These are phyloP conservation scores for Candida chilensis DNA, from an alignment of 805 yeast genomes.

Conservation along the genomic window DNA sequence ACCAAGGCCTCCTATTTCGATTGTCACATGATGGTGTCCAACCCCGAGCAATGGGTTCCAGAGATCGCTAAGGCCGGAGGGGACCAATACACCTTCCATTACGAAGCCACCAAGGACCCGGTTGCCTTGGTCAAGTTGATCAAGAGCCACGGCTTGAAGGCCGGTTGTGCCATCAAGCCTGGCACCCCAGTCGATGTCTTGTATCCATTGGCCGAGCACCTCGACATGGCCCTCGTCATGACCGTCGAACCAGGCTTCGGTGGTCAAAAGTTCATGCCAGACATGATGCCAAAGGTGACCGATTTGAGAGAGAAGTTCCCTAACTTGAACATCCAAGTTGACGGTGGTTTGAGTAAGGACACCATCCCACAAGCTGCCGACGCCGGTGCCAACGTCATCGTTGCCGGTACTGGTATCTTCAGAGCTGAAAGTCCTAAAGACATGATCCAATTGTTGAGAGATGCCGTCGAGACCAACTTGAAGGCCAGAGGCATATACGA, in stretches of 20 bases:
- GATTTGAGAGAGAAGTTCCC: conserved; percentile 68
- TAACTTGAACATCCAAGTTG: conserved; percentile 82
- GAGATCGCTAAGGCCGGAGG: conserved; percentile 93
- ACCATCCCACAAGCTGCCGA: conserved; percentile 84
- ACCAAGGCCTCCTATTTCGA: conserved; percentile 53
- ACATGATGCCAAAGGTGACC: conserved; percentile 94
- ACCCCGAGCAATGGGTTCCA: conserved; percentile 90
- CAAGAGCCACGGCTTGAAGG: conserved; percentile 76
- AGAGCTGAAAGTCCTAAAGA: conserved; percentile 72
- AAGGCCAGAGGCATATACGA: conserved; percentile 33
- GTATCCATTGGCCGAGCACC: conserved; percentile 59
- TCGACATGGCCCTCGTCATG: conserved; percentile 96
- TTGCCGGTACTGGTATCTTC: conserved; percentile 94
- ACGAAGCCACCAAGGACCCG: conserved; percentile 84
- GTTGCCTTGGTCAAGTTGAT: conserved; percentile 64
- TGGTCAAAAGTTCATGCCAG: conserved; percentile 92
- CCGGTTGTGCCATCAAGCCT: conserved; percentile 92
- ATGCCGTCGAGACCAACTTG: conserved; percentile 45
- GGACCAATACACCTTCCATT: conserved; percentile 92
- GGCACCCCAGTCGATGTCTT: conserved; percentile 82
- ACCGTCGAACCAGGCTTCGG: conserved; percentile 99
- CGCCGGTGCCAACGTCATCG: conserved; percentile 97
- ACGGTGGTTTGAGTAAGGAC: conserved; percentile 87
- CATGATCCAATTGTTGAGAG: conserved; percentile 62
- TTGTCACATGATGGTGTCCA: conserved; percentile 97